phyloP scores from a whole-genome alignment of 2,329 filamentous ascomycete species.

The Diaporthe batatas region DNA sequence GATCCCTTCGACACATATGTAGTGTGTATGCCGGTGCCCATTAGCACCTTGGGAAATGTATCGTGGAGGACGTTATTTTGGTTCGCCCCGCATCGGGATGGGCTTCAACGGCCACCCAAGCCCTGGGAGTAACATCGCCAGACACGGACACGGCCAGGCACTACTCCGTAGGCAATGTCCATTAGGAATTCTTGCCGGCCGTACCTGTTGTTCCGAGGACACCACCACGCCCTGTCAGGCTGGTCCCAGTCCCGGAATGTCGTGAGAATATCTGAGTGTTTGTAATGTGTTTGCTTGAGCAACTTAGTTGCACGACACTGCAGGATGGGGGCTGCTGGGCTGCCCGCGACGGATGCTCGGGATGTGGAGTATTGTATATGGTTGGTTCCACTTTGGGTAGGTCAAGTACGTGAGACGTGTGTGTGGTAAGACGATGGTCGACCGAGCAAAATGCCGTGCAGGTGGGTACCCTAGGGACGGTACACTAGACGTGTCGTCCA shows the following conservation, averaged over 20 bases:
- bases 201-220: not conserved
- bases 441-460: constrained; percentile 11
- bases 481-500: constrained; percentile 5
- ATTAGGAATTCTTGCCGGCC: not conserved
- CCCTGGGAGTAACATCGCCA: constrained; percentile 33
- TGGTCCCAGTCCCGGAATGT: not conserved
- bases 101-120: constrained; percentile 29
- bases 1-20: constrained; percentile 2
- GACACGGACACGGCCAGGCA: not conserved
- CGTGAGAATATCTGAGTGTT: too few species aligned
- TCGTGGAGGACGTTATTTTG: not conserved
- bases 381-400: constrained; percentile 19
- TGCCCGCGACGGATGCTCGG: constrained; percentile 15
- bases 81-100: constrained; percentile 22
- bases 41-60: constrained; percentile 9
- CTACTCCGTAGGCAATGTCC: not conserved
- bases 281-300: not conserved
- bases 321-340: constrained; percentile 1
- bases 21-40: not conserved
- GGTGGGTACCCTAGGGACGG: not conserved
- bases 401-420: not conserved
- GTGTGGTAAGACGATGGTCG: not conserved
- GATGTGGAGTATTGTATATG: constrained; percentile 15
- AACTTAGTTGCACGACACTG: not conserved
- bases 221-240: not conserved